Conservation (phyloP, 805 yeast species). For the Alloascoidea hylecoeti region DNA sequence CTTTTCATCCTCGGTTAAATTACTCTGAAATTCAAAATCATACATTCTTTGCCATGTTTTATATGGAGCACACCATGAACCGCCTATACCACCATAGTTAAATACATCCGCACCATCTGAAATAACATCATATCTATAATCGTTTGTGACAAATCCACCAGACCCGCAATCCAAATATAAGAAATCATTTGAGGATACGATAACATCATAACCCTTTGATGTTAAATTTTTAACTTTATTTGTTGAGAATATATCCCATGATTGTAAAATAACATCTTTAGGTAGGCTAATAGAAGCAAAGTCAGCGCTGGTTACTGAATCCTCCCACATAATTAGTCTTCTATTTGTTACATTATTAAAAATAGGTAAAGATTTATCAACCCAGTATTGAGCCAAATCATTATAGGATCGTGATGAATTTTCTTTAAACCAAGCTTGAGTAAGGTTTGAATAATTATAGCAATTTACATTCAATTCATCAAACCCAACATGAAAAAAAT, state of each 20-base stretch:
- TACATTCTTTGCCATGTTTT: conserved; percentile 29
- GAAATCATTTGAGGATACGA: conserved; percentile 20
- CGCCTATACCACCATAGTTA: conserved; percentile 19
- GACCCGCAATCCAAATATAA: conserved; percentile 27
- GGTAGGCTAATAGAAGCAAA: conserved; percentile 17
- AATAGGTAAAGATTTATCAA: conserved; percentile 21
- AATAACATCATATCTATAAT: conserved; percentile 17
- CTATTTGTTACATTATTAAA: conserved; percentile 13
- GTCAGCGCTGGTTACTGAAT: conserved; percentile 13
- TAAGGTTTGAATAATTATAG: conserved; percentile 17
- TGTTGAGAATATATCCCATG: conserved; percentile 16
- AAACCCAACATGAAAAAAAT: conserved; percentile 26
- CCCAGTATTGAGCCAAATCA: conserved; percentile 21
- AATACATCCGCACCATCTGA: conserved; percentile 12
- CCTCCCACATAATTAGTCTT: conserved; percentile 27
- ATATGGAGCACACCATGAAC: conserved; percentile 28
- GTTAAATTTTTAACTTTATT: conserved; percentile 18
- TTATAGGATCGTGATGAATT: conserved; percentile 13
- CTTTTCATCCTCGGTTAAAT: conserved; percentile 17
- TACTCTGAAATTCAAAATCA: conserved; percentile 19
- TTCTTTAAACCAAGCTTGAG: conserved; percentile 17
- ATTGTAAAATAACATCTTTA: conserved; percentile 20
- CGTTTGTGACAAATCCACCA: conserved; percentile 23
- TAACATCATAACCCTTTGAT: conserved; percentile 21
- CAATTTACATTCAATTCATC: conserved; percentile 23